A percentile compares a stretch with the other conserved stretches of the same genome.
These are phyloP conservation scores for Vanrija humicola DNA, from an alignment of 1,284 basidiomycete species.

Conservation along the genomic window DNA sequence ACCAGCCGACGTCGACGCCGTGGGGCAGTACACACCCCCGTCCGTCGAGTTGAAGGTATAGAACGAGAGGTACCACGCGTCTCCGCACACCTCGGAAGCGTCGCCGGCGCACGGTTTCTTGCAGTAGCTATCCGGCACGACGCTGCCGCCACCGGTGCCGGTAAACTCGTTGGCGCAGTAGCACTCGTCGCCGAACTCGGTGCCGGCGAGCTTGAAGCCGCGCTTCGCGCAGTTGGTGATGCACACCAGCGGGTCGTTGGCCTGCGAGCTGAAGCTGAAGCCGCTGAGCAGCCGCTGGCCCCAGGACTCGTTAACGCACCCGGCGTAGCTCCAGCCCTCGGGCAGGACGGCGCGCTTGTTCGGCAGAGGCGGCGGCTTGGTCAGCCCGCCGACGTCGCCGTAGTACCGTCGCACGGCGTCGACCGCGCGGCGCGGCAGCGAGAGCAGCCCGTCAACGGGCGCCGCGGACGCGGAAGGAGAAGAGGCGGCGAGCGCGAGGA, in stretches of 20 bases:
- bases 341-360: conserved; percentile 37
- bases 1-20: not conserved
- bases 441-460: not conserved
- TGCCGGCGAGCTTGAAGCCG: conserved; percentile 42
- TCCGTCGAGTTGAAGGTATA: conserved; percentile 31
- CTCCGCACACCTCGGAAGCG: conserved; percentile 29
- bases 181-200: conserved; percentile 45
- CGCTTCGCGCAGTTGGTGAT: conserved; percentile 36
- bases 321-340: conserved; percentile 40
- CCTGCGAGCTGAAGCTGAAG: conserved; percentile 27
- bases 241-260: conserved; percentile 36
- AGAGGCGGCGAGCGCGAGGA: conserved; percentile 17
- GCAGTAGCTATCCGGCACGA: conserved; percentile 25
- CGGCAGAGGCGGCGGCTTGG: conserved; percentile 29
- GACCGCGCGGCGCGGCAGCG: not conserved
- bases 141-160: conserved; percentile 32
- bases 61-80: conserved; percentile 36
- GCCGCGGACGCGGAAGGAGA: conserved; percentile 23
- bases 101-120: conserved; percentile 36
- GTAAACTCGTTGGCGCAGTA: conserved; percentile 37
- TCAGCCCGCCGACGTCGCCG: conserved; percentile 32
- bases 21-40: not conserved
- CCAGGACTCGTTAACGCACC: conserved; percentile 44
- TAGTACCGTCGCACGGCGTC: conserved; percentile 23
- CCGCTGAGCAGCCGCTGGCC: conserved; percentile 37